phyloP scores from a whole-genome alignment of 2,329 filamentous ascomycete genomes.

The Fusarium nisikadoi region DNA sequence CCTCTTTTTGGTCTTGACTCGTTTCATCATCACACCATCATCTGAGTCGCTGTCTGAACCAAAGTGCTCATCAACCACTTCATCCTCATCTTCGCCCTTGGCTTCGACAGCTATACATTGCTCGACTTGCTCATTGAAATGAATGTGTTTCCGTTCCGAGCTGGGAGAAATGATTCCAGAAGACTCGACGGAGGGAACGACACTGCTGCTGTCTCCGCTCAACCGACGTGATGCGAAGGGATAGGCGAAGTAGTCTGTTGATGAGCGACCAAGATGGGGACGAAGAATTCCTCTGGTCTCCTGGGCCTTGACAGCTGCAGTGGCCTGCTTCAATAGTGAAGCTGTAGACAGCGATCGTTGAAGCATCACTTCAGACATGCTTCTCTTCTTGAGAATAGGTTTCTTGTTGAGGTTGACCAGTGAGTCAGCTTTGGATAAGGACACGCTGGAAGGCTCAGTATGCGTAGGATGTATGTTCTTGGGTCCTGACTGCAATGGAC shows the following conservation, averaged over 20 bases:
- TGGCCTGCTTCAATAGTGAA: slow-evolving; percentile 88
- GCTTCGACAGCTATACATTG: slow-evolving; percentile 94
- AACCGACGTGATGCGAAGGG: slow-evolving; percentile 70
- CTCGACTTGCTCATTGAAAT: slow-evolving; percentile 95
- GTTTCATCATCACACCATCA: slow-evolving; percentile 87
- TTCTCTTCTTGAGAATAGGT: slow-evolving; percentile 95
- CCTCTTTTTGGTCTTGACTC: slow-evolving; percentile 66
- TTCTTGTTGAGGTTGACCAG: slow-evolving; percentile 78
- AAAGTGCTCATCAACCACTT: slow-evolving; percentile 65
- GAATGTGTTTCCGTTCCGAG: slow-evolving; percentile 83
- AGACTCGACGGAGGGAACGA: slow-evolving; percentile 73
- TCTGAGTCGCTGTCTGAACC: slow-evolving; percentile 76
- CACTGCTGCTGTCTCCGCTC: slow-evolving; percentile 70
- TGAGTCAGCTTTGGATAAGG: slow-evolving; percentile 67
- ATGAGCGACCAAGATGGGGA: slow-evolving; percentile 68
- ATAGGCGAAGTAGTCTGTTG: slow-evolving; percentile 75
- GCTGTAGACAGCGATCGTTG: slow-evolving; percentile 89
- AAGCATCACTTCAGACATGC: slow-evolving; percentile 94
- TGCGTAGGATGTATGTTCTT: slow-evolving; percentile 62
- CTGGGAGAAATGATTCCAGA: slow-evolving; percentile 75
- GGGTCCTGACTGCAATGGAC: slow-evolving; percentile 82
- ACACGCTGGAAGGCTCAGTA: slow-evolving; percentile 54
- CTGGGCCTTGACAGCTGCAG: slow-evolving; percentile 86
- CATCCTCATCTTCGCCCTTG: slow-evolving; percentile 81
- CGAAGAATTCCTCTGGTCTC: slow-evolving; percentile 66